A percentile compares a stretch with the other conserved stretches of the same genome.
Evolutionary conservation across 129 eudicot species (phyloP).

Genomic region (Chrysanthemum lavandulifolium): DNA sequence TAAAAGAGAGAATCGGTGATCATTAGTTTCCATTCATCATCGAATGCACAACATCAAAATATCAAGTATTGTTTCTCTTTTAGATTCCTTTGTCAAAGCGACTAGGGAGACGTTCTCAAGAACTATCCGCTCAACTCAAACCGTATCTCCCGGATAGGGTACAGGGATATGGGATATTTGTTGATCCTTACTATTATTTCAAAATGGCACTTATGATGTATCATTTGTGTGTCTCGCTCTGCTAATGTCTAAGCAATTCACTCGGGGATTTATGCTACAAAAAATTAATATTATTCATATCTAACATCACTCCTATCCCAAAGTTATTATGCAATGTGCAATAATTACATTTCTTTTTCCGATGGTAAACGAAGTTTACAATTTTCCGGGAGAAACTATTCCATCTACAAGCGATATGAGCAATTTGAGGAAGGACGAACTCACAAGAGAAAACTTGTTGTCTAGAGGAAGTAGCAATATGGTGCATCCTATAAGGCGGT

Average conservation of each 20-base stretch:
- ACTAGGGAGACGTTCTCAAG: background rate
- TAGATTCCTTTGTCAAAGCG: background rate
- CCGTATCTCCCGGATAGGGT: background rate
- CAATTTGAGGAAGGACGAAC: background rate
- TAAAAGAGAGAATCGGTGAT: slow-evolving; percentile 40
- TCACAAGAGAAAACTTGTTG: background rate
- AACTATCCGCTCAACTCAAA: background rate
- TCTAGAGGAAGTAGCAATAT: background rate
- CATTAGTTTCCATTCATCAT: background rate
- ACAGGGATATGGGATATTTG: background rate
- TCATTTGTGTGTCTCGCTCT: no score
- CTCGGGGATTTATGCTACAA: no score
- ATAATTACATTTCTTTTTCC: background rate
- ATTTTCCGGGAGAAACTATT: background rate
- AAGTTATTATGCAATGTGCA: background rate
- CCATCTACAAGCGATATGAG: background rate
- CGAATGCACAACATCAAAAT: no score
- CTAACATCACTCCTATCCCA: no score
- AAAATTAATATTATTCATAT: background rate
- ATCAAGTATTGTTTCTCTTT: background rate
- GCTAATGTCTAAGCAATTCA: no score
- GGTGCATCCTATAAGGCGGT: background rate
- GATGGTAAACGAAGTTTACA: background rate
- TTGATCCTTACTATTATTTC: no score
- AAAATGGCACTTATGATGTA: no score